These are phyloP conservation scores for Hypoxylon sp. DNA, from an alignment of 2,329 filamentous ascomycete species.

Conservation along the genomic window DNA sequence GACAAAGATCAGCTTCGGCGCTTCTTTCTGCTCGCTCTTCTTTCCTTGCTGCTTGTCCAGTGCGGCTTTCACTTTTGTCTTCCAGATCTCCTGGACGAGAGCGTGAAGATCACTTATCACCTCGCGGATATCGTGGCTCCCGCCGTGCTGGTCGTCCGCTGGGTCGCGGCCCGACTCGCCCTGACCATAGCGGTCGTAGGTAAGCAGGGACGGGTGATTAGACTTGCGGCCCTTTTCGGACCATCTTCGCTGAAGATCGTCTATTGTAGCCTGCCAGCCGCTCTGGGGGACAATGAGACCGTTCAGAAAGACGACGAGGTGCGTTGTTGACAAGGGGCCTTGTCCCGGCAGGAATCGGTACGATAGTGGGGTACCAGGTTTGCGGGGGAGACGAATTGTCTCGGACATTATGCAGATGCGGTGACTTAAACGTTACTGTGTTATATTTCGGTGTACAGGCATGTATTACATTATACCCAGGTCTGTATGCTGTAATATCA, in stretches of 20 bases:
- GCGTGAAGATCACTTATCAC: conserved; percentile 60
- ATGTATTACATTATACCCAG: background rate
- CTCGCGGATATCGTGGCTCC: conserved; percentile 62
- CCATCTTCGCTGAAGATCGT: conserved; percentile 24
- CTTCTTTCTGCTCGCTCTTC: conserved; percentile 5
- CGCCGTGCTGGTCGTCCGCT: conserved; percentile 60
- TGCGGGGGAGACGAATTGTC: conserved; percentile 40
- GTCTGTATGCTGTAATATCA: conserved; percentile 3
- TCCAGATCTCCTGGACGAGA: conserved; percentile 57
- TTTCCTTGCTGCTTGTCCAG: background rate
- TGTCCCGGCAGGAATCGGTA: conserved; percentile 36
- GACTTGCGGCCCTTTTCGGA: background rate
- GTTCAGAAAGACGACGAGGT: conserved; percentile 49
- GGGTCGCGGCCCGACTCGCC: conserved; percentile 61
- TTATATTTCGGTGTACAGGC: conserved; percentile 20
- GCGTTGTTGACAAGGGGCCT: conserved; percentile 29
- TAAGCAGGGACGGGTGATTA: conserved; percentile 55
- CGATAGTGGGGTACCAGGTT: conserved; percentile 38
- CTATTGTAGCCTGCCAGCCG: conserved; percentile 45
- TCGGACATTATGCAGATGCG: conserved; percentile 25
- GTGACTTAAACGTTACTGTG: conserved; percentile 13
- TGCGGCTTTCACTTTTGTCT: conserved; percentile 34
- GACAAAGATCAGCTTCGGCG: conserved; percentile 59
- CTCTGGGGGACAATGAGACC: conserved; percentile 47
- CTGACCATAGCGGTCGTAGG: conserved; percentile 71